Base-by-base conservation (phyloP, 1,139 yeast genomes). In the Blastobotrys proliferans region DNA sequence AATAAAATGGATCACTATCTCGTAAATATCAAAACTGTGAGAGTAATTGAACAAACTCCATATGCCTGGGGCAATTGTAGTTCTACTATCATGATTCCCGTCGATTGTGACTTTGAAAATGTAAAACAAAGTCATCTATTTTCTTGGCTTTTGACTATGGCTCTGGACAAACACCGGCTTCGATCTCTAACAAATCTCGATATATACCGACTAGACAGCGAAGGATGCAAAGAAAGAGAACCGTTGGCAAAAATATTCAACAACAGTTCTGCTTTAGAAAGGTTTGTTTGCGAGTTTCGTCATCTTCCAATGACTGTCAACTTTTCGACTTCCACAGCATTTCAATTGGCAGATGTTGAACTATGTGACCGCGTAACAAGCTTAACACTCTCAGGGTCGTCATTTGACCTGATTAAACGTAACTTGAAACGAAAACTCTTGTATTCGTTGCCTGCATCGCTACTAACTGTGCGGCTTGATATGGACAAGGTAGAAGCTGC, bases 31-130 rank as follows among this genome's bases (percentile, higher is more conserved):
- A 16, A 19, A 8, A 26, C 8, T 3, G 20, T 38, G n/a, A 10
- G 14, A 6, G 24, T 38, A 2, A 13, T 17, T 5, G 42, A 38
- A 17, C 13, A 17, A 6, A 38, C 42, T 5, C 42, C 42, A 5
- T 38, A 38, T 19, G 22, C 35, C 17, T 32, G 42, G 37, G 42
- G 42, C 20, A 18, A 38, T 14, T 38, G 42, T 32, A 32, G 37
- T 26, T 38, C 42, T 18, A 32, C 37, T 6, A 25, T 38, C 4
- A 9, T 38, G 6, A 14, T 38, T 6, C 35, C 35, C 4, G 20
- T 13, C 11, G 13, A 26, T 10, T 20, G 18, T 9, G 27, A 32
- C 32, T 38, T 38, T 38, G 37, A 16, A 6, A 32, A 32, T 14
- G 37, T 38, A 13, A 32, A 33, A 32, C 30, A 38, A 19, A 17